phyloP scores from a whole-genome alignment of 2,329 filamentous ascomycete genomes.

The Sclerotiophoma versabilis region DNA sequence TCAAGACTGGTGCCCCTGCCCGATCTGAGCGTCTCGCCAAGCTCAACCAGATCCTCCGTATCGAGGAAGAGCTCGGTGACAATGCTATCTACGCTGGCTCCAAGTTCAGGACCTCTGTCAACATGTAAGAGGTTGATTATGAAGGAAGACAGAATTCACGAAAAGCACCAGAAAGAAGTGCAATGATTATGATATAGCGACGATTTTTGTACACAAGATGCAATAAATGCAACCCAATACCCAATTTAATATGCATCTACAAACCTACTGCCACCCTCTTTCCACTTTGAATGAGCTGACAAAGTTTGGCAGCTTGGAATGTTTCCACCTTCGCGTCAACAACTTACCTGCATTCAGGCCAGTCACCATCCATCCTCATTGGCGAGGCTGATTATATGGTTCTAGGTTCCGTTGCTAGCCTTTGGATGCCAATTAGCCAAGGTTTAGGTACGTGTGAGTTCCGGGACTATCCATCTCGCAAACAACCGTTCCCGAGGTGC shows the following conservation, averaged over 20 bases:
- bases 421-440: not conserved
- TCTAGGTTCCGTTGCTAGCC: not conserved
- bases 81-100: conserved; percentile 90
- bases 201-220: conserved; percentile 21
- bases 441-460: not conserved
- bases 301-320: not conserved
- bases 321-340: not conserved
- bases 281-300: not conserved
- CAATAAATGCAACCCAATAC: conserved; percentile 20
- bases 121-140: conserved; percentile 58
- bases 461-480: conserved; percentile 4
- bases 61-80: conserved; percentile 91
- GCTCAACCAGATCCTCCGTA: conserved; percentile 99
- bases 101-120: conserved; percentile 91
- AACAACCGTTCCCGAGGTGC: conserved; percentile 1
- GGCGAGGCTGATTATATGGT: not conserved
- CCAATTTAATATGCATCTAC: conserved; percentile 4
- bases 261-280: not conserved
- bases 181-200: conserved; percentile 22
- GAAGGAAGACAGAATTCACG: not conserved
- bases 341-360: too few species aligned
- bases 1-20: conserved; percentile 70
- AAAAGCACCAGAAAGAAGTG: conserved; percentile 18
- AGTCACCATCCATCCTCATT: too few species aligned
- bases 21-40: conserved; percentile 98